Base-by-base conservation (phyloP, 225 moss, liverwort and hornwort genomes). In the Climacium dendroides region DNA sequence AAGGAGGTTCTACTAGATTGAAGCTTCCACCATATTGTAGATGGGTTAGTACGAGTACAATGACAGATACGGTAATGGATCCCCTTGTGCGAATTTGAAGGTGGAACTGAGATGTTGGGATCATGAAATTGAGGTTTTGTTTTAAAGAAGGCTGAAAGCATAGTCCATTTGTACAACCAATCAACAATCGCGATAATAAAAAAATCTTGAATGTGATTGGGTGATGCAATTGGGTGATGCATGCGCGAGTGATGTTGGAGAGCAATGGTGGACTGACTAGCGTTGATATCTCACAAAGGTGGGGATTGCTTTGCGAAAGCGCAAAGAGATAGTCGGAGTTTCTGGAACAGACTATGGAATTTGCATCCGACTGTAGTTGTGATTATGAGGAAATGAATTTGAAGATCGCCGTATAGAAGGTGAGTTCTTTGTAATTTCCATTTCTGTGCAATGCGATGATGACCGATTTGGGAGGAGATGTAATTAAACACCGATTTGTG, bases 321-420 rank as follows among this genome's bases (percentile, higher is more conserved):
- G 90, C 94, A 95, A 94, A 7, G 39, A 86, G 95, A 74, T 39
- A 96, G 65, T 75, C 89, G 24, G 92, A 95, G 89, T 87, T 96
- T 84, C 85, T 96, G 58, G 91, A 88, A 76, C 87, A 94, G 67
- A 86, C 86, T 4, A 95, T 95, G 82, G 88, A 93, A 90, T 87
- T 96, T 32, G 98, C 96, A 37, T 92, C 96, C 5, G 96, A 98
- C 74, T 90, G 87, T 89, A 94, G 94, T 48, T 96, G 98, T 28
- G 91, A 93, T n/a, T n/a, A n/a, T n/a, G n/a, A n/a, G 26, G 95
- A 97, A 53, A 95, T 97, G 52, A 94, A 96, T 74, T 87, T 85
- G 28, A 86, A 94, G 81, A 93, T 95, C 41, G 90, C 87, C n/a
- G 92, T 89, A 24, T 87, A 97, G 89, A 94, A 95, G 94, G 97